Evolutionary conservation across 176 grass and related monocot species (phyloP), one percentile per base, ranked within the genome.

Genomic region (Oryza brachyantha): DNA sequence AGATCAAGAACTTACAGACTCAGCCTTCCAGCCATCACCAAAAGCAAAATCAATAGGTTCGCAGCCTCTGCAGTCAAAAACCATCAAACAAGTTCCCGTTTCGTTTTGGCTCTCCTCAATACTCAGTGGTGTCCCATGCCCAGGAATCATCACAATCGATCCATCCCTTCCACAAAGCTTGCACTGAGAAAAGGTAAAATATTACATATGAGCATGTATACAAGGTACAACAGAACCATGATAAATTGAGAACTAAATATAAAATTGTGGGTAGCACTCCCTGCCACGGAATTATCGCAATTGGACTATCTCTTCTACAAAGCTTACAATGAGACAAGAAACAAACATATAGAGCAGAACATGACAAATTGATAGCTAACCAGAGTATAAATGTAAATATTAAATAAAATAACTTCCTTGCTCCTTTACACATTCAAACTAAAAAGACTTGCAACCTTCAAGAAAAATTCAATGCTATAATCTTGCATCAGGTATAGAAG

Each of bases 21-120:
- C 84, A 77, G 87, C 89, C 68, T 83, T 88, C 94, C 94, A 97
- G 73, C 89, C 89, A 90, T 90, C 78, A 59, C 63, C 82, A 74
- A 94, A 97, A 70, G 78, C 82, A 16, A 97, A 97, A 32, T 90
- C 89, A 84, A 92, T 13, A 73, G 94, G 94, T 90, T 93, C 89
- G 84, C 78, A 90, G 21, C 94, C 94, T 79, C 91, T 91, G 85
- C 91, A 97, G 58, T 97, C 94, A 60, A 97, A 94, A 38, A 97
- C 86, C 91, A 94, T 97, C 73, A 97, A 89, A 76, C 73, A 86
- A 66, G 84, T 32, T 28, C 29, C 76, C 10, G 52, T 71, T 75
- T 65, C 91, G 79, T 81, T 79, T 76, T 93, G 91, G 57, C 87
- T 91, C 77, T 73, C 83, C 79, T 80, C 84, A 41, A 66, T 64